phyloP scores from a whole-genome alignment of 371 early-diverging fungal genomes.

The Lichtheimia corymbifera region DNA sequence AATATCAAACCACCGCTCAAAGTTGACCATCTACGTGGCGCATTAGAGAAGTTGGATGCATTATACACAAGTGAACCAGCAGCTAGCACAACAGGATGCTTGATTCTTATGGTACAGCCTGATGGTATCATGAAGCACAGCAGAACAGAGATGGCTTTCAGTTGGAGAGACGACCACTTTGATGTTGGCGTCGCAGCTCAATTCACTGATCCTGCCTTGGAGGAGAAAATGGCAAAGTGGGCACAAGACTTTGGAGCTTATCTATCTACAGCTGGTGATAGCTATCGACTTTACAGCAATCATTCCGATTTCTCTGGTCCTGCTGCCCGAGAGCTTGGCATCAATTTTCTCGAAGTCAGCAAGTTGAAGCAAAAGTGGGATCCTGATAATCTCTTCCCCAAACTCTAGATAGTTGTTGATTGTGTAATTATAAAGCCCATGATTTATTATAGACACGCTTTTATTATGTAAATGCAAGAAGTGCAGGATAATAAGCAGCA shows the following conservation, averaged over 20 bases:
- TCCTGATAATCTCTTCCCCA: constrained; percentile 20
- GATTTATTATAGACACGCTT: too few species aligned
- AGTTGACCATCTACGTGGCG: constrained; percentile 17
- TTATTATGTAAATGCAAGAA: too few species aligned
- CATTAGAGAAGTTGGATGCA: constrained; percentile 14
- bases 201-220: constrained; percentile 15
- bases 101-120: constrained; percentile 24
- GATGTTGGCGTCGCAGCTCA: constrained; percentile 27
- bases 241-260: constrained; percentile 17
- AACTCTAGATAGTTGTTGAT: constrained; percentile 4
- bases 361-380: constrained; percentile 33
- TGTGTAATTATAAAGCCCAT: too few species aligned
- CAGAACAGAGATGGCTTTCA: constrained; percentile 25
- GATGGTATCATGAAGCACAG: constrained; percentile 22
- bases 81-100: constrained; percentile 16
- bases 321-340: constrained; percentile 25
- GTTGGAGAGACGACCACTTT: constrained; percentile 31
- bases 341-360: constrained; percentile 23
- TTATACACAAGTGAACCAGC: constrained; percentile 18
- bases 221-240: constrained; percentile 19
- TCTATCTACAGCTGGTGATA: constrained; percentile 18
- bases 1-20: constrained; percentile 20
- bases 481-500: too few species aligned
- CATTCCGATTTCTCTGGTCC: constrained; percentile 31
- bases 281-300: constrained; percentile 27